Percentiles rank a stretch among this genome's conserved stretches.
Conservation (phyloP, 2,329 filamentous ascomycete species). For the Lachnum nothofagi region DNA sequence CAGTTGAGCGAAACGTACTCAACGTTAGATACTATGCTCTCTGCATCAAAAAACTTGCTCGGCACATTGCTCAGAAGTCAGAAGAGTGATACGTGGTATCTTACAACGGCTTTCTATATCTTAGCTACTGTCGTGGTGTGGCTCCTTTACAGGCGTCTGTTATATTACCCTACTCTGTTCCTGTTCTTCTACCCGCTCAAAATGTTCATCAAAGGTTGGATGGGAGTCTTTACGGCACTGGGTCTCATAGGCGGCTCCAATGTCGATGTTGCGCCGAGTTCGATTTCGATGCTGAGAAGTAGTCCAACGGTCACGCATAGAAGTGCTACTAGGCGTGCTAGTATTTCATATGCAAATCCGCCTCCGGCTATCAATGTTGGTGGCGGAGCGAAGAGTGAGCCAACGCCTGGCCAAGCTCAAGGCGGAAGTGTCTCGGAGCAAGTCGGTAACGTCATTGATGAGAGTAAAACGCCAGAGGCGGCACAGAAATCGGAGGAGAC, state of each 20-base stretch:
- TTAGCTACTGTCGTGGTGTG: constrained; percentile 72
- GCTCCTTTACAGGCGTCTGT: constrained; percentile 84
- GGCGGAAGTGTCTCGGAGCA: constrained; percentile 43
- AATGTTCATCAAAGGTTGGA: constrained; percentile 54
- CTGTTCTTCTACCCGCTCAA: constrained; percentile 79
- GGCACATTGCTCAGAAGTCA: constrained; percentile 76
- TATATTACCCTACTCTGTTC: constrained; percentile 64
- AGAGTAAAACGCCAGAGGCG: constrained; percentile 30
- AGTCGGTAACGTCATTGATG: constrained; percentile 51
- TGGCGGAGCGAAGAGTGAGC: constrained; percentile 33
- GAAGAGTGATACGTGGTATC: constrained; percentile 97
- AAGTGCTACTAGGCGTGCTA: constrained; percentile 18
- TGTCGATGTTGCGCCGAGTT: constrained; percentile 9
- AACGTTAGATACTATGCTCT: constrained; percentile 70
- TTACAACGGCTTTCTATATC: constrained; percentile 83
- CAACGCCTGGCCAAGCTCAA: constrained; percentile 18
- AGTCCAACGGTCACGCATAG: constrained; percentile 18
- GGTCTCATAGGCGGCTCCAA: constrained; percentile 32
- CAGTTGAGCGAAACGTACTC: constrained; percentile 77
- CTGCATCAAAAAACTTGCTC: constrained; percentile 68
- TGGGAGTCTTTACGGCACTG: constrained; percentile 51
- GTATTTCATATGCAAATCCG: constrained; percentile 9
- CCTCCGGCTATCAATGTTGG: constrained; percentile 46
- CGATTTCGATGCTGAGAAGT: constrained; percentile 15
- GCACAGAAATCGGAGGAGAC: constrained; percentile 30